phyloP scores from a whole-genome alignment of 371 early-diverging fungal genomes.

The Nematocida sp. region DNA sequence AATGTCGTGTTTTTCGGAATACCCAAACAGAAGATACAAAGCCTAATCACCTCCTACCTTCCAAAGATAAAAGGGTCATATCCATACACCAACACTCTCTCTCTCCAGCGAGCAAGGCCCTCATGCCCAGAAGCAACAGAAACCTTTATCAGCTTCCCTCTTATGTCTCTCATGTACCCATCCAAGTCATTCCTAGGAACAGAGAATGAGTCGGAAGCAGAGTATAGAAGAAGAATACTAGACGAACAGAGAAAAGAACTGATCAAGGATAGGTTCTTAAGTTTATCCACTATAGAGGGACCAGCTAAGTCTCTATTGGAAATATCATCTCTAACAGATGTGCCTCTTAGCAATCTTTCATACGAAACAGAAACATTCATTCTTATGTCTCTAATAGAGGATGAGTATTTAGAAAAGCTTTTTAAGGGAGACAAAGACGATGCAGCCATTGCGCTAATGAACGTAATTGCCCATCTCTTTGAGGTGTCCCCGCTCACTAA shows the following conservation, averaged over 20 bases:
- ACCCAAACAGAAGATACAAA: slow-evolving; percentile 59
- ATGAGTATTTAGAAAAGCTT: slow-evolving; percentile 30
- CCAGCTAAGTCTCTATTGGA: neutral
- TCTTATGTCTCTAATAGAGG: slow-evolving; percentile 34
- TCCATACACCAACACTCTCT: slow-evolving; percentile 66
- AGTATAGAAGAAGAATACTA: slow-evolving; percentile 20
- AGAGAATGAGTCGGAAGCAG: neutral
- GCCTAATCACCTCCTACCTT: slow-evolving; percentile 67
- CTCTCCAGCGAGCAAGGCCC: slow-evolving; percentile 28
- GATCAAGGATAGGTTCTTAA: slow-evolving; percentile 4
- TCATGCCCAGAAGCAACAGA: neutral
- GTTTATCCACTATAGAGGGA: neutral
- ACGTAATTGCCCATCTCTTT: slow-evolving; percentile 28
- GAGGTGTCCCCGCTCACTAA: slow-evolving; percentile 32
- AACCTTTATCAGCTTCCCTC: slow-evolving; percentile 26
- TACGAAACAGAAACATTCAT: slow-evolving; percentile 44
- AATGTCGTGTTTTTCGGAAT: slow-evolving; percentile 69
- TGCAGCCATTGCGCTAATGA: slow-evolving; percentile 8
- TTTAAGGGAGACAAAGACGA: slow-evolving; percentile 40
- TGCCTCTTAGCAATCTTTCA: slow-evolving; percentile 20
- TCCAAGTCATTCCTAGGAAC: neutral
- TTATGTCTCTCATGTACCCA: slow-evolving; percentile 40
- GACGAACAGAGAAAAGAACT: slow-evolving; percentile 26
- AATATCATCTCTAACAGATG: slow-evolving; percentile 28
- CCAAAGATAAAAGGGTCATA: slow-evolving; percentile 69